phyloP scores from a whole-genome alignment of 139 green algal species.

The Coccomyxa sp. region DNA sequence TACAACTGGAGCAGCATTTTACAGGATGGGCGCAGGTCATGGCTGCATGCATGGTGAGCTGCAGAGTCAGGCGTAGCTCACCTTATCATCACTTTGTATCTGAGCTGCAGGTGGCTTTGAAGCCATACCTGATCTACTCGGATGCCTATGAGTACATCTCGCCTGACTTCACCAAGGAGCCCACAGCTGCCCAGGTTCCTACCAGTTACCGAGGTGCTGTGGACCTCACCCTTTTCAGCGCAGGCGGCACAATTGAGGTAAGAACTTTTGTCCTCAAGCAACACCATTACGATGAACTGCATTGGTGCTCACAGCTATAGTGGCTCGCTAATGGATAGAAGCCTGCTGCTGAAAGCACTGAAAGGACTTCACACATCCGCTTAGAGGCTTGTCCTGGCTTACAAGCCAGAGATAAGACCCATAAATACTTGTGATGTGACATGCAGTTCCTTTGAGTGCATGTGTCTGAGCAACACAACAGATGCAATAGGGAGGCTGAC shows the following conservation, averaged over 20 bases:
- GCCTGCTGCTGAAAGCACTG: no score
- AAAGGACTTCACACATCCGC: no score
- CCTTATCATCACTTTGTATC: neutral
- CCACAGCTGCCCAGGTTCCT: neutral
- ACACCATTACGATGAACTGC: neutral
- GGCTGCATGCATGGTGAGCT: neutral
- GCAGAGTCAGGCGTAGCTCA: neutral
- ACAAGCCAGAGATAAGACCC: neutral
- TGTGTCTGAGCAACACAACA: neutral
- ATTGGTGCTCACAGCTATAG: neutral
- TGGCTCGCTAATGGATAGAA: neutral
- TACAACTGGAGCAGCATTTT: neutral
- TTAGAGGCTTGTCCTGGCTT: neutral
- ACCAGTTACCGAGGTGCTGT: neutral
- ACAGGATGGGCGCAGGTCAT: neutral
- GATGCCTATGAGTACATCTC: neutral
- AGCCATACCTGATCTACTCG: neutral
- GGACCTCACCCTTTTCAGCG: neutral
- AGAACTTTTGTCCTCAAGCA: neutral
- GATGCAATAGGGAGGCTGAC: neutral
- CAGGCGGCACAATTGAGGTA: neutral
- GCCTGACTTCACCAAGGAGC: neutral
- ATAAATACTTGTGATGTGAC: neutral
- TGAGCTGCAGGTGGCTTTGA: neutral
- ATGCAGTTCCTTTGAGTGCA: neutral